Conservation (phyloP, 306 rosid genomes). For the Quercus rubra region DNA sequence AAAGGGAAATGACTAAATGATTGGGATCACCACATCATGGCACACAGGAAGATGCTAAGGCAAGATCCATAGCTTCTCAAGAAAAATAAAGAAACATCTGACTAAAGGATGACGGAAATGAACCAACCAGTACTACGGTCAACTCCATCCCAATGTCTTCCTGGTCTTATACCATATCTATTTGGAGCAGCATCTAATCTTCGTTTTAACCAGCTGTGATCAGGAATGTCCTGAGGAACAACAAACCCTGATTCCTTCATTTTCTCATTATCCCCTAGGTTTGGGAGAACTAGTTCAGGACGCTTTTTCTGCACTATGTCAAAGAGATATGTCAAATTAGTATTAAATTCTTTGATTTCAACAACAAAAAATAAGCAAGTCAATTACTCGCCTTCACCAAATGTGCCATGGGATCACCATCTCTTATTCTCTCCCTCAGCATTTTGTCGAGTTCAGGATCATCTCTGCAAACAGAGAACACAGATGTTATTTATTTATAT, state of each 20-base stretch:
- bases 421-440: constrained; percentile 67
- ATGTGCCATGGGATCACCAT: constrained; percentile 99
- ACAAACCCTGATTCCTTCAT: constrained; percentile 88
- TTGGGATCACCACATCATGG: too few species aligned
- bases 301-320: constrained; percentile 55
- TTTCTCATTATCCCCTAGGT: constrained; percentile 66
- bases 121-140: constrained; percentile 60
- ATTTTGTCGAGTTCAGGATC: constrained; percentile 81
- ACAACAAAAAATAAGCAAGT: constrained; percentile 4
- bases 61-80: not conserved
- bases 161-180: constrained; percentile 49
- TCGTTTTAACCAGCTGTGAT: constrained; percentile 85
- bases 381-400: constrained; percentile 68
- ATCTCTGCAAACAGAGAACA: constrained; percentile 53
- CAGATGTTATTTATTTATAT: not conserved
- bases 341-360: constrained; percentile 8
- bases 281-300: constrained; percentile 46
- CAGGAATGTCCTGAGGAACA: constrained; percentile 82
- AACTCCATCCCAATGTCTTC: constrained; percentile 96
- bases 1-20: too few species aligned
- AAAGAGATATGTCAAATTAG: constrained; percentile 12
- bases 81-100: not conserved
- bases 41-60: too few species aligned
- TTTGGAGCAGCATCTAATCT: not conserved
- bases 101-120: not conserved